Evolutionary conservation across 2,329 filamentous ascomycete species (phyloP).

Genomic region (Helotiales sp.): DNA sequence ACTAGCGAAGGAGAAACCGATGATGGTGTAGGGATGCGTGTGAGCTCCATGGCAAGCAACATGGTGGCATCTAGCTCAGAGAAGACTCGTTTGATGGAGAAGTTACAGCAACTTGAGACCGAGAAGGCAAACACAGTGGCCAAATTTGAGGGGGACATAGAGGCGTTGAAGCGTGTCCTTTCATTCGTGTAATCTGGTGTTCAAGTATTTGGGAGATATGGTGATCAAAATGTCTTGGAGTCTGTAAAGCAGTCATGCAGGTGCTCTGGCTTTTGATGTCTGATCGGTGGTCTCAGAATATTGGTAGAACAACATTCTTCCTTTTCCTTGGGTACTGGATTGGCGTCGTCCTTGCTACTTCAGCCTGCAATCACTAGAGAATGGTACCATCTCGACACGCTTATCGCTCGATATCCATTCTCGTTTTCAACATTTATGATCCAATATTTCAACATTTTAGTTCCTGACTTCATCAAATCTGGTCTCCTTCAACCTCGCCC

Average conservation of each 20-base stretch:
- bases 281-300: not conserved
- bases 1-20: no score
- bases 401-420: no score
- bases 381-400: no score
- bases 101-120: constrained; percentile 13
- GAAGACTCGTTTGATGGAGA: constrained; percentile 4
- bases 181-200: not conserved
- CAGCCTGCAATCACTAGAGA: no score
- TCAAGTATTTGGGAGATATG: not conserved
- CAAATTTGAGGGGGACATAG: constrained; percentile 17
- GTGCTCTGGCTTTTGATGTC: not conserved
- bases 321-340: no score
- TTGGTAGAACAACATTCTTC: not conserved
- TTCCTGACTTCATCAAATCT: no score
- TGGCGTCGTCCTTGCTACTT: no score
- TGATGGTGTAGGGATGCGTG: not conserved
- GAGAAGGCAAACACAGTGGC: constrained; percentile 6
- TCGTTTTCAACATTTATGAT: no score
- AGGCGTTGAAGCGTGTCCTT: constrained; percentile 17
- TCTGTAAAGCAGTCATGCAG: not conserved
- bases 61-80: not conserved
- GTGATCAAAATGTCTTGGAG: not conserved
- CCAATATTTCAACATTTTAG: no score
- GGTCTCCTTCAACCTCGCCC: no score
- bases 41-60: not conserved